Base-by-base conservation (phyloP, 257 asterid genomes). In the Solanum pinnatisectum region DNA sequence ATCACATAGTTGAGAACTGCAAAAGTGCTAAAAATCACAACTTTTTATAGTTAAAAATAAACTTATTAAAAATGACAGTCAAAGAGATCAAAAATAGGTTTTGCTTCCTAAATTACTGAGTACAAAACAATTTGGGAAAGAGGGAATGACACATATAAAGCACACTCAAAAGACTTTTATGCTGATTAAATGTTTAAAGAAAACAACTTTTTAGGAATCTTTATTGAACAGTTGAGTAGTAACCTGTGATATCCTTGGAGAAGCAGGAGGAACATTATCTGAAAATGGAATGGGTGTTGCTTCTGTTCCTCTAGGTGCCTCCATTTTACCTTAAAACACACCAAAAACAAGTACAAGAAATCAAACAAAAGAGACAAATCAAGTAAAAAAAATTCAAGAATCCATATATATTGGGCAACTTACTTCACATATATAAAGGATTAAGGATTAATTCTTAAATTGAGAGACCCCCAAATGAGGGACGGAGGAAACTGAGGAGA, bases 301-400 rank as follows among this genome's bases (percentile, higher is more conserved):
- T 56, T 84, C 90, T 70, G 89, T 82, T 35, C 49, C 16, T 74
- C 18, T 56, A 23, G 90, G 40, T 65, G 74, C 22, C 10, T 89
- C 91, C 93, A 89, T 91, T 49, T 70, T 67, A 73, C 68, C 25
- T 49, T 33, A 72, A 56, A 9, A 78, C n/a, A 23, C 37, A 86
- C 35, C 20, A 67, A 74, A 22, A 35, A 37, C 30, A 25, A 8
- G 63, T 12, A 22, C 27, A n/a, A 25, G 5, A 59, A 73, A 56
- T 35, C 30, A 20, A 4, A 18, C 40, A 22, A 81, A 78, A 56
- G 25, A 74, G 49, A 42, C 65, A 8, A 44, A 0, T 10, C 65
- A 25, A 25, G 39, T 79, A 25, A 2, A 42, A 35, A n/a, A n/a
- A 40, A n/a, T 5, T 56, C 16, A 12, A 68, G 81, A 73, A 73